Base-by-base conservation (phyloP, 768 basidiomycete genomes). In the Lentinula sp. region DNA sequence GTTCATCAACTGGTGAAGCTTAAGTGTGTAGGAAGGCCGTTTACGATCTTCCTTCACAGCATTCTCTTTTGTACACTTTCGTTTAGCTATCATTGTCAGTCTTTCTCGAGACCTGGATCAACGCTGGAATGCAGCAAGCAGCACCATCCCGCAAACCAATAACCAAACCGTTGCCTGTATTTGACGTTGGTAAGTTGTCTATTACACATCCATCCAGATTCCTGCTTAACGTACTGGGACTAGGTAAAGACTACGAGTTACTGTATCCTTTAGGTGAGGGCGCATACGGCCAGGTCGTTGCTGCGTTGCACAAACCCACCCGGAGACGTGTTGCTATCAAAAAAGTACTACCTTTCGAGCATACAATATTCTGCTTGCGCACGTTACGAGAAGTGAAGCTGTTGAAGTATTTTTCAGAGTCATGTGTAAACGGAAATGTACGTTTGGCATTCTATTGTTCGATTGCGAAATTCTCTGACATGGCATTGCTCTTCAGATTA, bases 341-440 rank as follows among this genome's bases (percentile, higher is more conserved):
- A 83, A 94, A 92, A 75, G 88, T 97, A 67, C 84, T 91, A 37
- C 95, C 94, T 5, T 96, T 97, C 72, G 95, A 96, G 67, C 95
- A 95, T 70, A 88, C 91, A 34, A 80, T 96, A 72, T 96, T 95
- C 77, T 93, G 89, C 67, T 76, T 96, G 70, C 82, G 89, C 61
- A 97, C 95, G 1, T 77, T 97, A 56, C 83, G 95, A 62, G 95
- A 97, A 75, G 81, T 97, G 72, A 96, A 97, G 76, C 79, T 96
- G 16, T 80, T 91, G 70, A 89, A 88, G 70, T 91, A 90, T 77
- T 89, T 91, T 74, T 88, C 88, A 5, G 87, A 88, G 66, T 80
- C 82, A 48, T 89, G 88, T 66, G 77, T 89, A 53, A 91, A 90
- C 67, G 91, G 92, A 73, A 93, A 92, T 68, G 89, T 88, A 70